Base-by-base conservation (phyloP, 2,329 filamentous ascomycete genomes). In the Penicillium sp. region DNA sequence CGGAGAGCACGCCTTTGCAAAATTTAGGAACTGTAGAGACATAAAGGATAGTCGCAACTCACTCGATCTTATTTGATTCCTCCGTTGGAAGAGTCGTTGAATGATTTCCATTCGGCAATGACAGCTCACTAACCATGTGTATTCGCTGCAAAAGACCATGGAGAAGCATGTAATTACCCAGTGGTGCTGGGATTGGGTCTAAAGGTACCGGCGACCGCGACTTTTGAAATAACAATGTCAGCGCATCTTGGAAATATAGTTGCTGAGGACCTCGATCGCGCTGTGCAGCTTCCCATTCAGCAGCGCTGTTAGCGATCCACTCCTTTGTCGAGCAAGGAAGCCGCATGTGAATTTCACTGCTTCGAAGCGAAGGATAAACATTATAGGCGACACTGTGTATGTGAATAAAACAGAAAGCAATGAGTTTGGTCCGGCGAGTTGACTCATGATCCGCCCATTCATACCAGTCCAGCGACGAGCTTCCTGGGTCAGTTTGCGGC, bases 71-170 rank as follows among this genome's bases (percentile, higher is more conserved):
- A 26, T 61, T 61, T 13, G 61, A 37, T 34, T 61, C 57, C 35
- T 61, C 59, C 0, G 56, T 61, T 9, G 57, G 57, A 9, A 60
- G 47, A 3, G 48, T 48, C n/a, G 52, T 47, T 4, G 55, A 50
- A n/a, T 60, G 54, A 17, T 55, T 54, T 3, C 57, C 54, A 9
- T 56, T 57, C 8, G 58, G 55, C 13, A 61, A 44, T 7, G 55
- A 59, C 11, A 61, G 42, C 32, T 61, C 58, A 37, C 56, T 59
- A 11, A 61, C 57, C 6, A 61, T 51, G 20, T 61, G 58, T 11
- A 86, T 80, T 44, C 85, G 80, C 51, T 86, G 82, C 8, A 85
- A 73, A 15, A 87, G 59, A 3, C 80, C 81, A 52, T 85, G 81
- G 2, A 86, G 81, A 22, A 87, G 67, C 6, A 84, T 74, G 47